Conservation (phyloP, 345 rosid genomes). For the Populus deltoides region DNA sequence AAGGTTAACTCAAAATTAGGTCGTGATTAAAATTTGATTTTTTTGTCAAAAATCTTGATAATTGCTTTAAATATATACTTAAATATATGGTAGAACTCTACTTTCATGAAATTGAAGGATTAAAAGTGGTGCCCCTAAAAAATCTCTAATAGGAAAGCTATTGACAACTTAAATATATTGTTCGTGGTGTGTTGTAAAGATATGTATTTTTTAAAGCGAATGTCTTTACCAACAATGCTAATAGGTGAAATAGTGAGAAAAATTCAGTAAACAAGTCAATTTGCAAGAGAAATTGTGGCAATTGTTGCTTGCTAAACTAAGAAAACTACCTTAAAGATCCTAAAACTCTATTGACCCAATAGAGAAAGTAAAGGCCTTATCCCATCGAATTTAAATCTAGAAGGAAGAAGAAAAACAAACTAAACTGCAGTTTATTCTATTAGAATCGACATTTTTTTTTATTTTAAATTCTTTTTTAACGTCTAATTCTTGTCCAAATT, state of each 20-base stretch:
- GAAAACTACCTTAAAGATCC: conserved; percentile 47
- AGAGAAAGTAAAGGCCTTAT: conserved; percentile 30
- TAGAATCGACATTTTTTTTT: conserved; percentile 26
- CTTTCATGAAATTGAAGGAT: conserved; percentile 40
- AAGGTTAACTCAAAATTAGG: conserved; percentile 39
- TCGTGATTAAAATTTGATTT: neutral
- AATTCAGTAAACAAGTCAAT: conserved; percentile 77
- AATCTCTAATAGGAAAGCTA: conserved; percentile 73
- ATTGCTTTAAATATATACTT: neutral
- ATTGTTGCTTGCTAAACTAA: conserved; percentile 47
- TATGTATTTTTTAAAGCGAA: conserved; percentile 18
- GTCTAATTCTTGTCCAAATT: too few species aligned
- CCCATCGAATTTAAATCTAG: conserved; percentile 55
- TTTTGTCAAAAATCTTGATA: neutral
- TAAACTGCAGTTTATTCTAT: conserved; percentile 33
- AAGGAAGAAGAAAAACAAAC: conserved; percentile 79
- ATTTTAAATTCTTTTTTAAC: too few species aligned
- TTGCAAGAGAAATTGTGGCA: conserved; percentile 69
- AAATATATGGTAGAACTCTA: neutral
- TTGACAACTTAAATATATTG: conserved; percentile 43
- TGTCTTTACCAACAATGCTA: conserved; percentile 96
- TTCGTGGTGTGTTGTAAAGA: neutral
- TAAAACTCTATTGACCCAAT: conserved; percentile 60
- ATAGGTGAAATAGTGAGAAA: conserved; percentile 85
- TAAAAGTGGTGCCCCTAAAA: conserved; percentile 48